Evolutionary conservation across 2,329 filamentous ascomycete species (phyloP).

Genomic region (Fusarium foetens): DNA sequence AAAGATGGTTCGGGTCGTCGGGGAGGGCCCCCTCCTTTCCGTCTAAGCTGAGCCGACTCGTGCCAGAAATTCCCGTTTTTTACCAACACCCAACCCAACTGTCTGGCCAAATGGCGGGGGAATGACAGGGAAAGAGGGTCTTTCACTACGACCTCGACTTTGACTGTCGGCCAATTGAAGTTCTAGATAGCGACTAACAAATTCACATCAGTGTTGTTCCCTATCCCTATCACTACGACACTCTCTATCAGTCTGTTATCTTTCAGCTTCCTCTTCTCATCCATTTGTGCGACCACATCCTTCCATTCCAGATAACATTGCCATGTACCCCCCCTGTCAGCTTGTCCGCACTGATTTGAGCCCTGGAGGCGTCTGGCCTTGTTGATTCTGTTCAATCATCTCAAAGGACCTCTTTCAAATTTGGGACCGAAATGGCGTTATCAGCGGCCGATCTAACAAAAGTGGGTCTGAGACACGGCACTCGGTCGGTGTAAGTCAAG

Average conservation of each 20-base stretch:
- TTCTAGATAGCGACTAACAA: neutral
- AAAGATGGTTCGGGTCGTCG: conserved; percentile 41
- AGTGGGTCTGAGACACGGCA: conserved; percentile 38
- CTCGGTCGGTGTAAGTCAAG: conserved; percentile 30
- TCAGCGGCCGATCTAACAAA: conserved; percentile 43
- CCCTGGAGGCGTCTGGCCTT: conserved; percentile 12
- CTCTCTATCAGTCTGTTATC: neutral
- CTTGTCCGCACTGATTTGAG: conserved; percentile 28
- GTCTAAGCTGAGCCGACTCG: conserved; percentile 13
- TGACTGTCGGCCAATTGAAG: neutral
- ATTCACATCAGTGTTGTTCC: neutral
- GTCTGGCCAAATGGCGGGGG: conserved; percentile 23
- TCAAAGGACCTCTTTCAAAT: conserved; percentile 39
- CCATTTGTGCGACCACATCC: neutral
- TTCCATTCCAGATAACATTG: neutral
- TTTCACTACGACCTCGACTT: neutral
- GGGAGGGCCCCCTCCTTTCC: conserved; percentile 31
- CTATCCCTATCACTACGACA: neutral
- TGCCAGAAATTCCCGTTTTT: conserved; percentile 11
- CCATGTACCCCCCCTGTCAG: neutral
- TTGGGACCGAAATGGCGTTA: conserved; percentile 43
- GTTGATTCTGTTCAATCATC: conserved; percentile 25
- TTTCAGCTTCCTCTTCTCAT: neutral
- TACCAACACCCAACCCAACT: neutral
- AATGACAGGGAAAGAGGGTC: conserved; percentile 26